Evolutionary conservation across 257 asterid genomes (phyloP), one percentile per base, ranked within the genome.

Genomic region (Scutellaria minor): DNA sequence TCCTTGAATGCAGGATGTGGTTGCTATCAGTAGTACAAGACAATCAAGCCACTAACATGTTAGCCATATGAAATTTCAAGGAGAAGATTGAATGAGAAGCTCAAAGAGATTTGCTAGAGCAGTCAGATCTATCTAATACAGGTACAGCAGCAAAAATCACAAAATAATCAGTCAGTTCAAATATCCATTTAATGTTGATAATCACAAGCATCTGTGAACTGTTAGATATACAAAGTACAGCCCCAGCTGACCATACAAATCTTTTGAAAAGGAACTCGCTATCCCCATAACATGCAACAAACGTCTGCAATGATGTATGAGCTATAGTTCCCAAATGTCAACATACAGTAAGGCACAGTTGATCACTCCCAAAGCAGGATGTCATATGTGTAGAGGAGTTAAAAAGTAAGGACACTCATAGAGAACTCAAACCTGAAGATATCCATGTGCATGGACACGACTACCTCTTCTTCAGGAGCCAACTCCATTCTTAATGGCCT

Each of bases 401-500:
- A 73, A 67, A 59, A 50, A 66, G 64, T 3, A 72, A 71, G 79
- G 66, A 71, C 46, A 27, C 58, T 45, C 60, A 3, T 46, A 24
- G 22, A 73, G 31, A 64, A 75, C 77, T 42, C 72, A 52, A 57
- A 91, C 99, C 99, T 91, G 85, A 94, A 83, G 68, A 80, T 77
- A 78, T 90, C 96, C 89, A 83, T 82, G 87, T 94, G 90, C 97
- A 91, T 94, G 72, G 97, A 88, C 80, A 91, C 67, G 47, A 91
- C 83, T 73, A 94, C 87, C 85, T 94, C 99, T 84, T 94, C 99
- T 84, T 89, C 97, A 74, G 99, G 98, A 68, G 98, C 87, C 72
- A 94, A 80, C 77, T 94, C 97, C 87, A 94, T 57, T 64, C 71
- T 84, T 85, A 94, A 80, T 58, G 96, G 97, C 83, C 99, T 94